Base-by-base conservation (phyloP, 192 early-diverging fungal genomes). In the Linderina pennispora region DNA sequence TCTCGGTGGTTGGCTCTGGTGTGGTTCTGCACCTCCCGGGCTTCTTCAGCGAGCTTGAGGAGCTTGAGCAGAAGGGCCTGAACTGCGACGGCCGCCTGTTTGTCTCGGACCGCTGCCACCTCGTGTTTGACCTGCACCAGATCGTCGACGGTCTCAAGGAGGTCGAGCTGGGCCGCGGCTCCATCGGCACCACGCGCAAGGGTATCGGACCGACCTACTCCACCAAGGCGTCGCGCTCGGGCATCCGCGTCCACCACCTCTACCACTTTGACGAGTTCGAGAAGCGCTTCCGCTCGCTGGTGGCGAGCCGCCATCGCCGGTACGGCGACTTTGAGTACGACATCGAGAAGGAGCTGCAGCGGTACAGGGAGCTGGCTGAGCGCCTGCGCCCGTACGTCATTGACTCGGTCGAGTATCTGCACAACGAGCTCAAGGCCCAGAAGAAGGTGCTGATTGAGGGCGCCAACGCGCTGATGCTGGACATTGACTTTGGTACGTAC, bases 181-280 rank as follows among this genome's bases (percentile, higher is more conserved):
- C 81, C 56, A 91, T 98, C 38, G 96, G 96, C 52, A 98, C 96
- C 21, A 98, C 96, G 42, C 79, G 83, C 53, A 96, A 93, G 79
- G 96, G 96, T 45, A 98, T 98, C 64, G 94, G 96, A 43, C 93
- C 96, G 36, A 80, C 93, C 26, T 98, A 98, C 81, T 89, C 89
- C 37, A 88, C 91, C 71, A 98, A 98, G 79, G 92, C 93, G 1
- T 88, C 88, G 11, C 88, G 96, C 34, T 88, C 86, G 10, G 96
- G 96, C 33, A 77, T 98, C 43, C 87, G 96, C 41, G 82, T 98
- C 17, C 94, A 97, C 69, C 90, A 98, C 61, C 75, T 98, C 42
- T 88, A 81, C 58, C 82, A 90, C 44, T 83, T 76, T 63, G 79
- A 80, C 18, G 87, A 90, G 53, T 97, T 98, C 58, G 83, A 81